Percentiles rank a stretch among this genome's conserved stretches.
Conservation (phyloP, 2,329 filamentous ascomycete species). For the Fusarium burgessii region DNA sequence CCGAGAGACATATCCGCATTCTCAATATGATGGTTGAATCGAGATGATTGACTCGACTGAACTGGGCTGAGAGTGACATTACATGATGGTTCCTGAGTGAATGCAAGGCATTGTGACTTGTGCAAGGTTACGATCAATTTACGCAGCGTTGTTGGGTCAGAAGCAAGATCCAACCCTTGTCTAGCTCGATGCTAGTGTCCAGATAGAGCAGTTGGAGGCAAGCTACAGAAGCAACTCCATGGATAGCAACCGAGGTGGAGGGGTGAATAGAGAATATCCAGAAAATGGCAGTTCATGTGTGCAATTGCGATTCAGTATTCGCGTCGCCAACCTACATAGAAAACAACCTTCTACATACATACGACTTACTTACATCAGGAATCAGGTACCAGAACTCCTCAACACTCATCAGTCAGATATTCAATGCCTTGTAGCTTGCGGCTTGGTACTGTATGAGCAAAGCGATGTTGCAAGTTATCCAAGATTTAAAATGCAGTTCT, state of each 20-base stretch:
- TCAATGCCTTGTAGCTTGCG: constrained; percentile 33
- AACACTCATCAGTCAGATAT: constrained; percentile 7
- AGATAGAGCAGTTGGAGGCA: constrained; percentile 38
- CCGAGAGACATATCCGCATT: constrained; percentile 27
- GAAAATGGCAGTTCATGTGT: constrained; percentile 36
- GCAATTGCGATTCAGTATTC: constrained; percentile 23
- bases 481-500: constrained; percentile 28
- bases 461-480: constrained; percentile 24
- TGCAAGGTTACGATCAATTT: constrained; percentile 38
- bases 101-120: constrained; percentile 34
- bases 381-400: constrained; percentile 21
- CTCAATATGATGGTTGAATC: constrained; percentile 4
- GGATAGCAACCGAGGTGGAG: constrained; percentile 27
- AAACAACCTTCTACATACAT: background rate
- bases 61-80: constrained; percentile 11
- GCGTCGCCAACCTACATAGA: constrained; percentile 7
- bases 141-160: constrained; percentile 37
- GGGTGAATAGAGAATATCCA: constrained; percentile 22
- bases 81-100: constrained; percentile 28
- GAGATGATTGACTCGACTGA: constrained; percentile 9
- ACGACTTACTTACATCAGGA: constrained; percentile 5
- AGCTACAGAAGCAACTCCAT: constrained; percentile 16
- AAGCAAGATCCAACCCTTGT: constrained; percentile 42
- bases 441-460: constrained; percentile 4
- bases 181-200: constrained; percentile 42